Conservation (phyloP, 768 basidiomycete species). For the Auricularia cornea region DNA sequence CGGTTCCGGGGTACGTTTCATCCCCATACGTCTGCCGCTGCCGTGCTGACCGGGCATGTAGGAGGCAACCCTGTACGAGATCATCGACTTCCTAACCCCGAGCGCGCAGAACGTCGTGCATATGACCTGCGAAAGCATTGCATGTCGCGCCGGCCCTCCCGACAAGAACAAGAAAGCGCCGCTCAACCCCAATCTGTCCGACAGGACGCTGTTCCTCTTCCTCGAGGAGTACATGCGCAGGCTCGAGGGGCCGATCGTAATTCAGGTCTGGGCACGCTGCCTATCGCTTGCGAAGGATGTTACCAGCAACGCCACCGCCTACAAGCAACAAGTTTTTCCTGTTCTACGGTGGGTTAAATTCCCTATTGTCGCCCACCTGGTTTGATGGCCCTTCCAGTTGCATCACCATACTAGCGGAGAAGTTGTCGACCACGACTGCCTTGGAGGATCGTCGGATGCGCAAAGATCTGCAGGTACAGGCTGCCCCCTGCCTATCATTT, state of each 20-base stretch:
- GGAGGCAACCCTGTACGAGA: constrained; percentile 56
- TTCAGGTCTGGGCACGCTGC: constrained; percentile 85
- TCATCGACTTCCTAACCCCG: constrained; percentile 74
- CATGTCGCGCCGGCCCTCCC: constrained; percentile 40
- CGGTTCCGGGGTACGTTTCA: constrained; percentile 38
- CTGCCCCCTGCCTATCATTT: neutral
- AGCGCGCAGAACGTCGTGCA: constrained; percentile 83
- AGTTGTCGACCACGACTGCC: constrained; percentile 80
- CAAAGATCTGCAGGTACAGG: constrained; percentile 73
- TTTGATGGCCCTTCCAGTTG: constrained; percentile 41
- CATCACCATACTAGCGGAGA: constrained; percentile 69
- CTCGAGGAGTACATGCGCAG: constrained; percentile 77
- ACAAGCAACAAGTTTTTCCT: constrained; percentile 62
- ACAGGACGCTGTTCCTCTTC: constrained; percentile 70
- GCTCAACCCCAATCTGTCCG: constrained; percentile 65
- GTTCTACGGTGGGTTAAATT: constrained; percentile 50
- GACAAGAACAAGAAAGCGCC: constrained; percentile 56
- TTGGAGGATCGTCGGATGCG: constrained; percentile 83
- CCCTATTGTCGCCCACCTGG: constrained; percentile 1
- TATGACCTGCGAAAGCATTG: constrained; percentile 80
- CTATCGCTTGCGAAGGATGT: constrained; percentile 74
- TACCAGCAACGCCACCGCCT: constrained; percentile 52
- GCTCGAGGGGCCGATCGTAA: constrained; percentile 82
- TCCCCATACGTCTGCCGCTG: neutral
- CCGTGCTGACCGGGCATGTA: neutral